Conservation (phyloP, 257 asterid species). For the Penstemon davidsonii region DNA sequence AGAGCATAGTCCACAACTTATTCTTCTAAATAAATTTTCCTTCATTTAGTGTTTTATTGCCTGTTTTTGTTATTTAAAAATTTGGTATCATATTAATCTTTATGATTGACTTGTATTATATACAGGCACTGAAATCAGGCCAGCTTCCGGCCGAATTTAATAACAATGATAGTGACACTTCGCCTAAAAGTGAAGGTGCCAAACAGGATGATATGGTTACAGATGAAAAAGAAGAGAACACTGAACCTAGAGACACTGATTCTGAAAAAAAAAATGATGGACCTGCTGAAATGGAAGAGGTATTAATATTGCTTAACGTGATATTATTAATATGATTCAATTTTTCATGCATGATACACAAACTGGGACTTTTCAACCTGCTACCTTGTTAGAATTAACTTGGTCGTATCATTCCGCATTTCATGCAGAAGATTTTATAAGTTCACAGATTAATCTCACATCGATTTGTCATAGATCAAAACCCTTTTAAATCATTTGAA, state of each 20-base stretch:
- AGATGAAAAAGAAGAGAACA: slow-evolving; percentile 18
- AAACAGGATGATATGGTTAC: slow-evolving; percentile 21
- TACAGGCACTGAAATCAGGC: slow-evolving; percentile 92
- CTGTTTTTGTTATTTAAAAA: neutral
- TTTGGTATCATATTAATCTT: slow-evolving; percentile 5
- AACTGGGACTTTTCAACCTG: neutral
- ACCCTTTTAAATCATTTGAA: too few species aligned
- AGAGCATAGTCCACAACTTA: neutral
- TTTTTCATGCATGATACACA: neutral
- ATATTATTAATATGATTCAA: too few species aligned
- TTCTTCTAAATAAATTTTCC: slow-evolving; percentile 10
- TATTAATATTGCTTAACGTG: neutral
- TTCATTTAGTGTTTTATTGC: slow-evolving; percentile 6
- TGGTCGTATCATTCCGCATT: neutral
- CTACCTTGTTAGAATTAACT: neutral
- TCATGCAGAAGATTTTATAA: neutral
- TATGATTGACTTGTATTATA: slow-evolving; percentile 9
- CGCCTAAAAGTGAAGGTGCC: slow-evolving; percentile 42
- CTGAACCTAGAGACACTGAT: neutral
- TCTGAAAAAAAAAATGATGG: slow-evolving; percentile 15
- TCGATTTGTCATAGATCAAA: neutral
- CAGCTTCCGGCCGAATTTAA: slow-evolving; percentile 88
- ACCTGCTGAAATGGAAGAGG: slow-evolving; percentile 21
- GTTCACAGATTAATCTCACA: neutral
- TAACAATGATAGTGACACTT: slow-evolving; percentile 43